These are phyloP conservation scores for Stachybotrys chartarum DNA, from an alignment of 2,329 filamentous ascomycete genomes.

Conservation along the genomic window DNA sequence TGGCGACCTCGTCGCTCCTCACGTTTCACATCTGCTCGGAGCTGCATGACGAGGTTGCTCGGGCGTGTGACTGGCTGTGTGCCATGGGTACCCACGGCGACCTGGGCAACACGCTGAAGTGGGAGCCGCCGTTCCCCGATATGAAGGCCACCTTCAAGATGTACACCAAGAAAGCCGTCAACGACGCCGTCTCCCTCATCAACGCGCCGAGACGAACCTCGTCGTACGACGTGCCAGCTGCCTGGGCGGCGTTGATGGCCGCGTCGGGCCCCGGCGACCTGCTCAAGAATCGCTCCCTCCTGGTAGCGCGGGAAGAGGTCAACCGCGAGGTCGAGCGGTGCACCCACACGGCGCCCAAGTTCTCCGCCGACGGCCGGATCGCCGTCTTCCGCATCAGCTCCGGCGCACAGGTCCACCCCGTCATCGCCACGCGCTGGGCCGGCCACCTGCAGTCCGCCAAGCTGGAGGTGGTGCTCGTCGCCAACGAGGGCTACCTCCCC, in stretches of 20 bases:
- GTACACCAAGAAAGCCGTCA: slow-evolving; percentile 54
- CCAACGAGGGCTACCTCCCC: slow-evolving; percentile 58
- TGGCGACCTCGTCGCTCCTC: slow-evolving; percentile 57
- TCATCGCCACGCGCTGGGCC: slow-evolving; percentile 62
- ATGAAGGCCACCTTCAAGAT: slow-evolving; percentile 54
- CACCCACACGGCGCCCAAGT: slow-evolving; percentile 55
- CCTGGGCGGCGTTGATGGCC: slow-evolving; percentile 51
- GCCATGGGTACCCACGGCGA: slow-evolving; percentile 61
- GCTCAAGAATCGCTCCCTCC: slow-evolving; percentile 38
- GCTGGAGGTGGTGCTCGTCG: slow-evolving; percentile 58
- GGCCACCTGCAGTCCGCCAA: slow-evolving; percentile 50
- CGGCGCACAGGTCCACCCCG: slow-evolving; percentile 55
- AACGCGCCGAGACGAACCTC: slow-evolving; percentile 60
- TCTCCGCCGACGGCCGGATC: slow-evolving; percentile 54
- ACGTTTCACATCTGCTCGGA: slow-evolving; percentile 56
- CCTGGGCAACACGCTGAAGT: slow-evolving; percentile 57
- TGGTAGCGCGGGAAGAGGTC: slow-evolving; percentile 48
- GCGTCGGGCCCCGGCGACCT: slow-evolving; percentile 45
- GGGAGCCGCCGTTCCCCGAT: slow-evolving; percentile 59
- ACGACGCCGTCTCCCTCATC: slow-evolving; percentile 54
- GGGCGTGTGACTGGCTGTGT: slow-evolving; percentile 53
- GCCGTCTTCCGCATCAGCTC: slow-evolving; percentile 57
- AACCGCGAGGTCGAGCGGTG: slow-evolving; percentile 54
- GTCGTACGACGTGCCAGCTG: slow-evolving; percentile 50
- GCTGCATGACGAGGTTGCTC: slow-evolving; percentile 42